Evolutionary conservation across 2,329 filamentous ascomycete genomes (phyloP).

Genomic region (Stagonosporopsis rhizophila): DNA sequence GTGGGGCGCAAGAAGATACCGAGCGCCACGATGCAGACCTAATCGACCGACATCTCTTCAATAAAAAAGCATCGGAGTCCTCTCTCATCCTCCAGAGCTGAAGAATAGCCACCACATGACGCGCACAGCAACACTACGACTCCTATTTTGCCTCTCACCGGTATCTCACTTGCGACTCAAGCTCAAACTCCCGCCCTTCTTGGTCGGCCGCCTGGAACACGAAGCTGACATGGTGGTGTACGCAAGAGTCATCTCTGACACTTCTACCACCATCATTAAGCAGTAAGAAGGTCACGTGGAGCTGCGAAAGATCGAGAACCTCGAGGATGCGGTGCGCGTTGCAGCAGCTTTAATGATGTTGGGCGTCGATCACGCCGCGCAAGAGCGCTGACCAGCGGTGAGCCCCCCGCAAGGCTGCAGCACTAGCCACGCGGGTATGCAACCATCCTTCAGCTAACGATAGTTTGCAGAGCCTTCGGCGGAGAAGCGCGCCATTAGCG

Average conservation of each 20-base stretch:
- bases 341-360: not conserved
- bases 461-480: slow-evolving; percentile 17
- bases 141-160: slow-evolving; percentile 4
- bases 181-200: not conserved
- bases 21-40: not conserved
- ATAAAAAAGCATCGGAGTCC: not conserved
- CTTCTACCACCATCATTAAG: not conserved
- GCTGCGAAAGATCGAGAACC: not conserved
- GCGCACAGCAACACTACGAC: not conserved
- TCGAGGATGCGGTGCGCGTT: not conserved
- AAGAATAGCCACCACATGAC: not conserved
- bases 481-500: slow-evolving; percentile 19
- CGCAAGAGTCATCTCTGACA: slow-evolving; percentile 2
- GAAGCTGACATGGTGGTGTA: not conserved
- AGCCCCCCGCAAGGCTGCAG: slow-evolving; percentile 16
- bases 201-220: not conserved
- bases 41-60: not conserved
- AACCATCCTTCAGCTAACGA: slow-evolving; percentile 16
- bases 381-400: slow-evolving; percentile 8
- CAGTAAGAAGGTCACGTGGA: not conserved
- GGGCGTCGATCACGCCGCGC: not conserved
- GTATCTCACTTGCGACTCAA: not conserved
- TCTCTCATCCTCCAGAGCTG: not conserved
- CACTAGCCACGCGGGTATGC: slow-evolving; percentile 19
- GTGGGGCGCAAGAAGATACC: not conserved